These are phyloP conservation scores for Parietaria judaica DNA, from an alignment of 306 rosid genomes.

Conservation along the genomic window DNA sequence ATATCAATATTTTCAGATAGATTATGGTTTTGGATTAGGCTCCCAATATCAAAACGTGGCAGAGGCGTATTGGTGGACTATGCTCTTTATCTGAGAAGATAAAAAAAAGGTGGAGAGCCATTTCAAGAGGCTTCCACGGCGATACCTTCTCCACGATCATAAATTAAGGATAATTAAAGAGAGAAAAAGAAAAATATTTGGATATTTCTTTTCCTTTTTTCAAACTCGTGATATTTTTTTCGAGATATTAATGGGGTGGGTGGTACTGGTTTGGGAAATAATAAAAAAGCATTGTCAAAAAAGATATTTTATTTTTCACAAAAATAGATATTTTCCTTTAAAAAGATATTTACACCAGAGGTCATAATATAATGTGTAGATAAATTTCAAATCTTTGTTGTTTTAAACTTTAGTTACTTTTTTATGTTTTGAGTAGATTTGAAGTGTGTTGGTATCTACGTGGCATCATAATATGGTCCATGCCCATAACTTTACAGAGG, in stretches of 20 bases:
- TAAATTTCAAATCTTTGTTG: slow-evolving; percentile 6
- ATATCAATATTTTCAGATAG: background rate
- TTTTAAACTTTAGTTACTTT: background rate
- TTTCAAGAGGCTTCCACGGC: slow-evolving; percentile 24
- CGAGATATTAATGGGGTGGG: too few relatives aligned
- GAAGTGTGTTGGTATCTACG: slow-evolving; percentile 14
- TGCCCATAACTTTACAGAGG: slow-evolving; percentile 2
- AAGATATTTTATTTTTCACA: too few relatives aligned
- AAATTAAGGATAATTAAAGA: slow-evolving; percentile 27
- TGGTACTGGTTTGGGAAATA: slow-evolving; percentile 18
- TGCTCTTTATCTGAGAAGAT: slow-evolving; percentile 10
- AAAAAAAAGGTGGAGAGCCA: slow-evolving; percentile 23
- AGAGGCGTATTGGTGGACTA: background rate
- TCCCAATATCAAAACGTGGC: slow-evolving; percentile 19
- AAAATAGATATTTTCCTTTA: too few relatives aligned
- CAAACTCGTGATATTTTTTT: background rate
- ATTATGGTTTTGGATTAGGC: slow-evolving; percentile 18
- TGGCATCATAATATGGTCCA: slow-evolving; percentile 8
- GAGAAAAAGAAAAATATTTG: slow-evolving; percentile 6
- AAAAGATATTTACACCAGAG: too few relatives aligned
- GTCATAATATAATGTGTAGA: too few relatives aligned
- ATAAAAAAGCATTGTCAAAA: slow-evolving; percentile 5
- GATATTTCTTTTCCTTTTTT: background rate
- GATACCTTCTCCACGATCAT: slow-evolving; percentile 28
- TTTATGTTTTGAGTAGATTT: slow-evolving; percentile 20